Evolutionary conservation across 352 stramenopile species (phyloP).

Genomic region (Globisporangium nodosum): DNA sequence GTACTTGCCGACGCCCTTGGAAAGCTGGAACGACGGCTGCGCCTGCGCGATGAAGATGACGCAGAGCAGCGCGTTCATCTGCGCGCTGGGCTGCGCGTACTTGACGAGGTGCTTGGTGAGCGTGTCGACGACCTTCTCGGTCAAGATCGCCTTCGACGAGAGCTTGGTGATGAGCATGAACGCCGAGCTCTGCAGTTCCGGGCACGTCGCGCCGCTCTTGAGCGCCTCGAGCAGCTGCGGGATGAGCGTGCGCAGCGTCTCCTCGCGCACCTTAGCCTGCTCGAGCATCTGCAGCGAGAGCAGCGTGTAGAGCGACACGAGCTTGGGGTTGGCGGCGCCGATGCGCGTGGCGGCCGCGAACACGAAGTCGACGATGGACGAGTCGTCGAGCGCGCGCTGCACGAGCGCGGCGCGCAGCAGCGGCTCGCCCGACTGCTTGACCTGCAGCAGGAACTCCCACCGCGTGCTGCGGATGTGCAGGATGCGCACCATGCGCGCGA

Average conservation of each 20-base stretch:
- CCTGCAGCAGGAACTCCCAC: conserved; percentile 79
- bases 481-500: conserved; percentile 80
- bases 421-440: conserved; percentile 66
- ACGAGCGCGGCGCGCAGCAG: conserved; percentile 66
- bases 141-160: conserved; percentile 70
- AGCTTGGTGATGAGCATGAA: conserved; percentile 87
- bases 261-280: conserved; percentile 47
- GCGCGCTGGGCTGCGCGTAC: conserved; percentile 52
- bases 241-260: conserved; percentile 74
- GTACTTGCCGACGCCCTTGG: conserved; percentile 51
- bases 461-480: conserved; percentile 71
- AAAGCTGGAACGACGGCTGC: conserved; percentile 61
- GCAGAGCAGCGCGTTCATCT: conserved; percentile 73
- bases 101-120: conserved; percentile 76
- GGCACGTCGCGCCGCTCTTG: conserved; percentile 46
- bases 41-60: conserved; percentile 72
- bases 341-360: conserved; percentile 59
- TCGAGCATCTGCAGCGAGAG: conserved; percentile 81
- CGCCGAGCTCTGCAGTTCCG: conserved; percentile 72
- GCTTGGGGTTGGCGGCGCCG: conserved; percentile 58
- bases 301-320: conserved; percentile 84
- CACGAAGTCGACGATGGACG: conserved; percentile 72
- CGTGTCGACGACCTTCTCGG: conserved; percentile 64
- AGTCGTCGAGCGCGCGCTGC: conserved; percentile 65
- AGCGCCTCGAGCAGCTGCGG: conserved; percentile 68